Evolutionary conservation across 805 yeast species (phyloP).

Genomic region (Kluyveromyces dobzhanskii): DNA sequence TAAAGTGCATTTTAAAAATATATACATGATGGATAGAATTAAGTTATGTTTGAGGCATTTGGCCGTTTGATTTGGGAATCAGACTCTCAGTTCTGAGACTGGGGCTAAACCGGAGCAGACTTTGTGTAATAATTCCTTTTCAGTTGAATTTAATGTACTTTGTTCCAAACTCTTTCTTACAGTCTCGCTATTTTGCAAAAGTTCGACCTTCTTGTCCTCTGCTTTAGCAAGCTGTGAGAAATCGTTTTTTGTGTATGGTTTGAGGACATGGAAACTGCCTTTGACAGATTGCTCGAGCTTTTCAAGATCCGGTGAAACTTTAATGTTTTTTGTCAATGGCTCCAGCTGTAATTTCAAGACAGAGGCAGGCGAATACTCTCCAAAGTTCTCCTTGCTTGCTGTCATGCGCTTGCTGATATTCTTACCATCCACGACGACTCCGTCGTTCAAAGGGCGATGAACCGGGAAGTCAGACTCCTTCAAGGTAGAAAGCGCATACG

Average conservation of each 20-base stretch:
- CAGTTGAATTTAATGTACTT: conserved; percentile 10
- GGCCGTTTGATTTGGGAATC: not conserved
- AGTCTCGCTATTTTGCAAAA: conserved; percentile 15
- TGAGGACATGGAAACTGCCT: conserved; percentile 17
- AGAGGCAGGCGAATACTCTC: conserved; percentile 59
- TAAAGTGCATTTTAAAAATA: not conserved
- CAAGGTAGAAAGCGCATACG: conserved; percentile 16
- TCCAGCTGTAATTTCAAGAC: conserved; percentile 20
- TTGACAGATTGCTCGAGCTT: conserved; percentile 12
- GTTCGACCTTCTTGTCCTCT: conserved; percentile 11
- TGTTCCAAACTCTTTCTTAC: conserved; percentile 21
- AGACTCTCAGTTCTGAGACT: conserved; percentile 16
- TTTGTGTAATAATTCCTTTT: conserved; percentile 16
- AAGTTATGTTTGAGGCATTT: not conserved
- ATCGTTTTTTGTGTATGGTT: conserved; percentile 7
- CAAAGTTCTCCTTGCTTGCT: conserved; percentile 57
- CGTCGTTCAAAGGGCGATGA: conserved; percentile 17
- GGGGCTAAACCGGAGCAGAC: conserved; percentile 28
- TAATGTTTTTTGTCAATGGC: conserved; percentile 17
- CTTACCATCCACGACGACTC: conserved; percentile 7
- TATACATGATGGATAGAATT: not conserved
- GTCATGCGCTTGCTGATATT: conserved; percentile 10
- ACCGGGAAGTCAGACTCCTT: conserved; percentile 20
- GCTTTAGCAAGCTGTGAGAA: conserved; percentile 14
- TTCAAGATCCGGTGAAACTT: conserved; percentile 9